phyloP scores from a whole-genome alignment of 1,284 basidiomycete genomes.

The Cutaneotrichosporon sp. region DNA sequence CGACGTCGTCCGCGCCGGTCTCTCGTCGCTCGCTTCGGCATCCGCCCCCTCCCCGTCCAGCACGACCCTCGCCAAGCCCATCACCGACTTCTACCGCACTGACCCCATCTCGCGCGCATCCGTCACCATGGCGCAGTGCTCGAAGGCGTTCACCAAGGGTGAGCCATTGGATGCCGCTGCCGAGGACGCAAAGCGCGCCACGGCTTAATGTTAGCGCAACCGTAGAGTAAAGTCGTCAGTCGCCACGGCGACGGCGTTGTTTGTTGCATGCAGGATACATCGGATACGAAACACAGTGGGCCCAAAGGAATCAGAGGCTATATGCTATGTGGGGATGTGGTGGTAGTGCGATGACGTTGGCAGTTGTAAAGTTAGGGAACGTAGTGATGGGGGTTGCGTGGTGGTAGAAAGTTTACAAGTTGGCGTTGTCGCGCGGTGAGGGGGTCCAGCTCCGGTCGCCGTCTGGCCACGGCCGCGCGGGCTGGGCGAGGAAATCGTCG shows the following conservation, averaged over 20 bases:
- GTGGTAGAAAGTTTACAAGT: neutral
- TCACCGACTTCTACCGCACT: conserved; percentile 94
- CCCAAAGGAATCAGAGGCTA: neutral
- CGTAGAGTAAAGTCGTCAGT: conserved; percentile 10
- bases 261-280: conserved; percentile 32
- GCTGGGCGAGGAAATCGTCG: conserved; percentile 14
- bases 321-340: conserved; percentile 8
- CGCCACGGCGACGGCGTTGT: conserved; percentile 12
- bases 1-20: conserved; percentile 69
- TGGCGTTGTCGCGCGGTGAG: conserved; percentile 18
- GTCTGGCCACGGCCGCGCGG: conserved; percentile 17
- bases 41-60: conserved; percentile 53
- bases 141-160: conserved; percentile 52
- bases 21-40: conserved; percentile 66
- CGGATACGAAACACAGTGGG: conserved; percentile 14
- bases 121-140: conserved; percentile 55
- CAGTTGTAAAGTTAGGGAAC: neutral
- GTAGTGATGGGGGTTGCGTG: neutral
- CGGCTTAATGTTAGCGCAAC: conserved; percentile 18
- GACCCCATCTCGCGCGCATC: conserved; percentile 57
- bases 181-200: conserved; percentile 23
- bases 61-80: conserved; percentile 71
- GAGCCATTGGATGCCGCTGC: conserved; percentile 30
- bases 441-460: conserved; percentile 19
- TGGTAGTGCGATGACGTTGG: neutral